Evolutionary conservation across 768 basidiomycete species (phyloP), one percentile per base, ranked within the genome.

Genomic region (Hygrophorus pudorinus): DNA sequence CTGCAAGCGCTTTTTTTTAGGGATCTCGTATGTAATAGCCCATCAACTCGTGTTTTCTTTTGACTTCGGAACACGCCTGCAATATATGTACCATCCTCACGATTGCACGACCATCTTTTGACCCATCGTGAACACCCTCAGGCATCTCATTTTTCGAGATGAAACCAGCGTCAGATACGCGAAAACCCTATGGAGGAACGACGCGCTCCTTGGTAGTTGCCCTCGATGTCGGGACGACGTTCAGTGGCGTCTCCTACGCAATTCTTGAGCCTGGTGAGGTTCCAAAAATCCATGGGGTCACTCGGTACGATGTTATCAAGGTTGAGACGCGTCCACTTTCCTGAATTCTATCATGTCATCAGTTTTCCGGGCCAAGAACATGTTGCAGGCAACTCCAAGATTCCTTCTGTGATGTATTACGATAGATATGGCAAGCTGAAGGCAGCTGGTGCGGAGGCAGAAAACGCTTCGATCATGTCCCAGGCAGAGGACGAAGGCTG

Each of bases 361-460:
- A 86, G 85, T 46, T 88, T 86, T 46, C 85, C 85, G 7, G 85
- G 85, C 13, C 85, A 87, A 61, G 85, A 88, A 61, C 84, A 88
- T 70, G 82, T 85, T 38, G 84, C 80, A 11, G 85, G 85, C 31
- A 88, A 86, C 58, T 79, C 81, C 46, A 88, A 88, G 65, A 87
- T 88, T 54, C 85, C 85, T 31, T 78, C 85, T 17, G 59, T 82
- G 18, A 73, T 88, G 61, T 87, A 78, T 57, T 87, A 87, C 52
- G 81, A 87, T 54, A 67, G 62, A 50, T 57, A 68, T 37, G 85
- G 85, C 5, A 67, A 60, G 48, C 71, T 86, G 68, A 76, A 73
- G 62, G 79, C 74, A 34, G 83, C 82, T 4, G 84, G 85, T 7
- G 85, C 85, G 47, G 85, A 87, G 59, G 81, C 84, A 42, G 85